phyloP scores from a whole-genome alignment of 441 rosid genomes.

The Eutrema salsugineum region DNA sequence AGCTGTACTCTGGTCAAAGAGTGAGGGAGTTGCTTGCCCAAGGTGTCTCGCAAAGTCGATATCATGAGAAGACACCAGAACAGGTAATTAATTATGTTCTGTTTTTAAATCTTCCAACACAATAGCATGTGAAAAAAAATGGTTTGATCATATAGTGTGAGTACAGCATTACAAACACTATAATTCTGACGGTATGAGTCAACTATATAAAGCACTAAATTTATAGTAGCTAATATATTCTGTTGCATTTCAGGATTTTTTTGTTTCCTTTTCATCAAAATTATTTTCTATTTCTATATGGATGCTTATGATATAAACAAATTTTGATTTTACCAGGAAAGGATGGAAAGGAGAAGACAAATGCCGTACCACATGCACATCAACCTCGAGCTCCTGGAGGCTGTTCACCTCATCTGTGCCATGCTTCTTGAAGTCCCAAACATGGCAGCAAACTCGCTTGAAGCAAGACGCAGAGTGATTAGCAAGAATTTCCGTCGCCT shows the following conservation, averaged over 20 bases:
- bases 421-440: constrained; percentile 84
- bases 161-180: neutral
- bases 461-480: constrained; percentile 58
- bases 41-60: constrained; percentile 75
- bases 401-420: constrained; percentile 73
- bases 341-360: constrained; percentile 79
- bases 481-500: constrained; percentile 72
- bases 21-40: constrained; percentile 83
- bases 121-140: neutral
- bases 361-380: constrained; percentile 92
- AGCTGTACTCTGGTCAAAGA: constrained; percentile 75
- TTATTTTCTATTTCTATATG: neutral
- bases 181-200: neutral
- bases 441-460: constrained; percentile 69
- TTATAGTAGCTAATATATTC: neutral
- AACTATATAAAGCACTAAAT: neutral
- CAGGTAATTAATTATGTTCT: constrained; percentile 40
- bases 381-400: constrained; percentile 79
- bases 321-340: constrained; percentile 43
- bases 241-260: neutral
- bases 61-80: constrained; percentile 83
- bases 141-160: neutral
- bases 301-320: neutral
- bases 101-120: neutral
- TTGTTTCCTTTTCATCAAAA: neutral